phyloP scores from a whole-genome alignment of 805 yeast genomes.

The Cyberlindnera misumaiensis region DNA sequence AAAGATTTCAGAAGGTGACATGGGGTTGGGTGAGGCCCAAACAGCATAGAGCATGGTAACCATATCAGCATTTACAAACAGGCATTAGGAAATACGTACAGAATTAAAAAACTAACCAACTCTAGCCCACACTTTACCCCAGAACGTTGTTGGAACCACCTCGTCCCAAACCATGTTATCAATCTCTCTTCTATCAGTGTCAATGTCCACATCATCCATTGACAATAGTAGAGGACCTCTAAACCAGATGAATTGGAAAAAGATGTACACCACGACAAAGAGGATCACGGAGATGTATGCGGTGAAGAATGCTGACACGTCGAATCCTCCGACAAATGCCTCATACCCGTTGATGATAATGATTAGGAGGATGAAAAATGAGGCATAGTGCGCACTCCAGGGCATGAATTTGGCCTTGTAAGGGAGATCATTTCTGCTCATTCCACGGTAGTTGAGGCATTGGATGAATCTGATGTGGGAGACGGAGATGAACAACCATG shows the following conservation, averaged over 20 bases:
- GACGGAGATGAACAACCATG: constrained; percentile 62
- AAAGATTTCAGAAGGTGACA: too few relatives aligned
- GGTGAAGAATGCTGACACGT: constrained; percentile 55
- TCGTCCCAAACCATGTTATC: constrained; percentile 58
- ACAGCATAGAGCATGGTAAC: too few relatives aligned
- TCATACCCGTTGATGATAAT: constrained; percentile 68
- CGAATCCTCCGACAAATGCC: constrained; percentile 47
- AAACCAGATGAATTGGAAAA: constrained; percentile 43
- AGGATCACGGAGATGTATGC: constrained; percentile 65
- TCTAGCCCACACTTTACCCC: constrained; percentile 50
- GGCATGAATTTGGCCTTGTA: constrained; percentile 74
- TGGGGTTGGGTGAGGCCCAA: too few relatives aligned
- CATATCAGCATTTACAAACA: too few relatives aligned
- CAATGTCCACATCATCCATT: constrained; percentile 60
- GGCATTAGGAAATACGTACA: too few relatives aligned
- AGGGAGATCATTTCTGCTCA: constrained; percentile 63
- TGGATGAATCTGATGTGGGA: constrained; percentile 67
- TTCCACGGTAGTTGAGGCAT: constrained; percentile 54
- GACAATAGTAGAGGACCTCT: constrained; percentile 40
- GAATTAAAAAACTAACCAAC: constrained; percentile 20
- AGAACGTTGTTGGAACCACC: constrained; percentile 39
- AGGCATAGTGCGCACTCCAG: constrained; percentile 55
- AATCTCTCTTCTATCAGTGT: constrained; percentile 56
- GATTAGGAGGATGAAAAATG: constrained; percentile 45
- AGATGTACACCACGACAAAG: constrained; percentile 48